phyloP scores from a whole-genome alignment of 371 early-diverging fungal genomes.

The Batkoa obscura region DNA sequence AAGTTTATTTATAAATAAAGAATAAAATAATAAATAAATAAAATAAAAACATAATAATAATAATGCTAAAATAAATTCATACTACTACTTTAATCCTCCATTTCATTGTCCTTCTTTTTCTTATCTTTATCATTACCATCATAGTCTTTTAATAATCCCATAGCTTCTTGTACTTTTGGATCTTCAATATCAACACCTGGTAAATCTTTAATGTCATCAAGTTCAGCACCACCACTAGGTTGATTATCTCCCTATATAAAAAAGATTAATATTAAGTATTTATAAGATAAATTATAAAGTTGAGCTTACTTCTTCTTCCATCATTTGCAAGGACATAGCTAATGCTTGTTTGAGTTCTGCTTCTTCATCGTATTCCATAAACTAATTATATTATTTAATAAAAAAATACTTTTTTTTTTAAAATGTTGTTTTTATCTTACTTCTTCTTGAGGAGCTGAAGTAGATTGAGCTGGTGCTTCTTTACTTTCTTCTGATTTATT shows the following conservation, averaged over 20 bases:
- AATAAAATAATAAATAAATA: no score
- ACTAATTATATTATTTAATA: slow-evolving; percentile 11
- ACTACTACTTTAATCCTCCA: neutral
- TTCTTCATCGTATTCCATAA: slow-evolving; percentile 68
- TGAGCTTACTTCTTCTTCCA: slow-evolving; percentile 14
- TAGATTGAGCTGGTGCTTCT: slow-evolving; percentile 16
- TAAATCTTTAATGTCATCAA: slow-evolving; percentile 51
- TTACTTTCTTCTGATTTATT: slow-evolving; percentile 8
- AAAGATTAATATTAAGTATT: neutral
- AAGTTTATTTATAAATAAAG: slow-evolving; percentile 1
- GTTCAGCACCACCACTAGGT: slow-evolving; percentile 26
- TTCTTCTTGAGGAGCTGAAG: slow-evolving; percentile 16
- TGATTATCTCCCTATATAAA: neutral
- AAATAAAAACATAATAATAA: neutral
- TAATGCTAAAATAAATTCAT: neutral
- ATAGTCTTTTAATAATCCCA: slow-evolving; percentile 28
- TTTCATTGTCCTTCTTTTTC: slow-evolving; percentile 11
- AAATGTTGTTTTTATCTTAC: neutral
- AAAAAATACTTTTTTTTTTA: no score
- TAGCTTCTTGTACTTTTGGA: slow-evolving; percentile 56
- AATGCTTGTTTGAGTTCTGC: slow-evolving; percentile 74
- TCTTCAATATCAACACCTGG: slow-evolving; percentile 82
- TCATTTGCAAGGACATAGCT: slow-evolving; percentile 61
- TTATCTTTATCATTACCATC: slow-evolving; percentile 22
- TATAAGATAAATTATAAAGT: neutral